These are phyloP conservation scores for Nectriaceae sp. DNA, from an alignment of 2,329 filamentous ascomycete genomes.

Conservation along the genomic window DNA sequence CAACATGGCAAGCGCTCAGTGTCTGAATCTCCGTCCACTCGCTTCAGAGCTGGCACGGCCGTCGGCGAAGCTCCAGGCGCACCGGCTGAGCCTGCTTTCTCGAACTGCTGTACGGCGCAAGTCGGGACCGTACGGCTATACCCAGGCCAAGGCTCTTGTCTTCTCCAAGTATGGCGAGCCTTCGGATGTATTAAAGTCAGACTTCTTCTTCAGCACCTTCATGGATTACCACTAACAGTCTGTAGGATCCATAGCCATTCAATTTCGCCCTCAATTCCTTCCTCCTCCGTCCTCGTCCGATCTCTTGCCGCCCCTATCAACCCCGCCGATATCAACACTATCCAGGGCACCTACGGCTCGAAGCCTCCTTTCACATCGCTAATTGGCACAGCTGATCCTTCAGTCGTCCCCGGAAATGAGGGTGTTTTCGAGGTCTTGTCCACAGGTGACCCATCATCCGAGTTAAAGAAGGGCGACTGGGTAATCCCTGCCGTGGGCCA, in stretches of 20 bases:
- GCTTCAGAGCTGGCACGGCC: conserved; percentile 22
- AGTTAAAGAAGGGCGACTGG: conserved; percentile 80
- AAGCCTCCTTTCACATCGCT: conserved; percentile 75
- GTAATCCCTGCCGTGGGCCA: conserved; percentile 82
- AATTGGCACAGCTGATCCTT: conserved; percentile 75
- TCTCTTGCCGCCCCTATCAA: conserved; percentile 92
- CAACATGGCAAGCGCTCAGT: conserved; percentile 26
- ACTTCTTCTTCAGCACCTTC: not conserved
- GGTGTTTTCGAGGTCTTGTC: conserved; percentile 88
- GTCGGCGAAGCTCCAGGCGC: conserved; percentile 18
- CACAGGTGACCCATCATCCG: conserved; percentile 56
- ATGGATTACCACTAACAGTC: not conserved
- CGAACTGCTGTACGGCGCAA: conserved; percentile 45
- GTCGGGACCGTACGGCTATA: conserved; percentile 74
- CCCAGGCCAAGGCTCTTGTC: conserved; percentile 79
- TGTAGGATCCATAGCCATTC: conserved; percentile 70
- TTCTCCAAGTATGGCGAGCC: conserved; percentile 77
- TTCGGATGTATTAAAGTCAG: conserved; percentile 65
- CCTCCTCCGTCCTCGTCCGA: conserved; percentile 70
- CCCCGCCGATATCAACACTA: conserved; percentile 96
- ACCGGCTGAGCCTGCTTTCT: conserved; percentile 20
- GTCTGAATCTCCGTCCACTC: conserved; percentile 23
- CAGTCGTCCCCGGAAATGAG: conserved; percentile 85
- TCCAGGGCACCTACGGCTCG: conserved; percentile 93
- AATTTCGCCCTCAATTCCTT: conserved; percentile 72